Base-by-base conservation (phyloP, 106 monocot genomes). In the Phalaenopsis aphrodite region DNA sequence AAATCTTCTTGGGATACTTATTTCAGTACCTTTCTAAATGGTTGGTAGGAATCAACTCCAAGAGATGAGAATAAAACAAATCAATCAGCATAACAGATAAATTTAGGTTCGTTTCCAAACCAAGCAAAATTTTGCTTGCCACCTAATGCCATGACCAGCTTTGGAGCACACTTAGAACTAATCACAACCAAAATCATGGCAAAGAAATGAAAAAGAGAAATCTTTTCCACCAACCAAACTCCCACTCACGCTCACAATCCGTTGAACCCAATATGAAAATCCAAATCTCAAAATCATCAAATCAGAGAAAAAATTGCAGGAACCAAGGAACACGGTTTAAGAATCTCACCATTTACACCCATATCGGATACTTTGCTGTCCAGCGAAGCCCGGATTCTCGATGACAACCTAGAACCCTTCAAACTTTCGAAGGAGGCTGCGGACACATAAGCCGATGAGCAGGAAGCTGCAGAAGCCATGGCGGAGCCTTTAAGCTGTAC, bases 331-430 rank as follows among this genome's bases (percentile, higher is more conserved):
- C 6, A 11, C 43, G 5, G 3, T 18, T 5, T 42, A 42, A 48
- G 5, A 49, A 48, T 76, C 81, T 84, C 85, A 94, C 94, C 94
- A 58, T 90, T 91, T 48, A 87, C 85, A 8, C 88, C 56, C 94
- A 94, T 94, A 58, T 94, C 89, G 12, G 94, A 90, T 8, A 94
- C 91, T 55, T 88, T 81, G 69, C 69, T 78, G 77, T 94, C 91
- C 5, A 94, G 84, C 4, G 94, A 86, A 16, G 86, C 75, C 72
- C 86, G 86, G 24, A 82, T 84, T 10, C 56, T 48, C 56, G 72
- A 30, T 5, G 43, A 48, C 77, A 49, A 36, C 57, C 56, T 66
- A 14, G 61, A 72, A 49, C 16, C 36, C 65, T 9, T 65, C 39
- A 37, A 58, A 5, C 36, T 58, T 10, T 73, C 42, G 49, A 85